Base-by-base conservation (phyloP, 495 filamentous ascomycete species). In the Bathelium albidoporum region DNA sequence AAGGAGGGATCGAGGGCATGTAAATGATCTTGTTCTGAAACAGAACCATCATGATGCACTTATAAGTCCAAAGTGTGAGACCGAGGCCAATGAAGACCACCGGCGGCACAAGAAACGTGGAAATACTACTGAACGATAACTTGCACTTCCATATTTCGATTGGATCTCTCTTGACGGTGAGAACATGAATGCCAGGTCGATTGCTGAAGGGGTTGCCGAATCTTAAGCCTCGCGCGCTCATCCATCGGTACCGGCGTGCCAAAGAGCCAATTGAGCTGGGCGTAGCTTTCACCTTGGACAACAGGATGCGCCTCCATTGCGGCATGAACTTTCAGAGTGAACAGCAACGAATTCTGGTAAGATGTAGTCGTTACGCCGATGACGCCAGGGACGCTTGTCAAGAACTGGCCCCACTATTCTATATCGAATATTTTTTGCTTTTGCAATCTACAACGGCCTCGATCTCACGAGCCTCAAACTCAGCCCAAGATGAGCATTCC, bases 21-120 rank as follows among this genome's bases (percentile, higher is more conserved):
- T 92, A 92, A 58, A 93, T 85, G 63, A 94, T 89, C 64, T 89
- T 89, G 69, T 92, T 89, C 73, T 91, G 89, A 70, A 93, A 86
- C 4, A 87, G 66, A 22, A 93, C 78, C 74, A 92, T 83, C 87
- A 91, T 89, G 61, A 86, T 71, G 66, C 88, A 91, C 75, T 94
- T 92, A 81, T 87, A 91, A 0, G 80, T 79, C 86, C 87, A 92
- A 12, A 91, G 78, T 4, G 79, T 76, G 10, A 89, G 63, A 1
- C 89, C 72, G 14, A 95, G 75, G 10, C 87, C 86, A 9, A 75
- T 68, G 68, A 90, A 92, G 58, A 90, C 77, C 4, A 78, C 70
- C 0, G 89, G 89, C 5, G 87, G 86, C 3, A 87, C 67, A 14
- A 90, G 72, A 20, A 82, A 61, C 7, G 81, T 68, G 1, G 84